Conservation (phyloP, 2,329 filamentous ascomycete genomes). For the Penicillium aurantiogriseum region DNA sequence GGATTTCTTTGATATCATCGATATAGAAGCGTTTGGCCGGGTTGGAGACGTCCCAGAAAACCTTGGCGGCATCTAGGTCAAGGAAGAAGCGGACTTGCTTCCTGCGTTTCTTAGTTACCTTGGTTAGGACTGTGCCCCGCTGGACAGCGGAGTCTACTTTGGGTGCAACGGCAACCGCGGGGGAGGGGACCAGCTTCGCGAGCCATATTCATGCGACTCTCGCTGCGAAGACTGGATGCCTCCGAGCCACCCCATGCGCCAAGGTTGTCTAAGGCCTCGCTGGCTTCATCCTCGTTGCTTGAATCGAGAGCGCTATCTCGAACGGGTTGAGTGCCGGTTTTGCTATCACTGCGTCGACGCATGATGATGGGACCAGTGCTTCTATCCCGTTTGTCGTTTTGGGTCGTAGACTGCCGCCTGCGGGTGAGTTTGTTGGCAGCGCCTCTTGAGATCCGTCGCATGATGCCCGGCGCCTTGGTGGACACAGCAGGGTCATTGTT, state of each 20-base stretch:
- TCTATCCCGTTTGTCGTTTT: slow-evolving; percentile 74
- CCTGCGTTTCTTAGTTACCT: slow-evolving; percentile 80
- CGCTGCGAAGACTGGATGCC: slow-evolving; percentile 39
- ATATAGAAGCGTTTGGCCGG: slow-evolving; percentile 86
- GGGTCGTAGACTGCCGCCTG: slow-evolving; percentile 74
- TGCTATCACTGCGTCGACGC: slow-evolving; percentile 85
- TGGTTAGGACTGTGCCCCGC: slow-evolving; percentile 73
- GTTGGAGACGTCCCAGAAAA: slow-evolving; percentile 79
- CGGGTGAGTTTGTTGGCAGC: slow-evolving; percentile 68
- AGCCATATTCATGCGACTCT: slow-evolving; percentile 34
- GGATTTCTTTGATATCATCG: slow-evolving; percentile 90
- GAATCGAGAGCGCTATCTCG: slow-evolving; percentile 45
- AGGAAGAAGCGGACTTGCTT: slow-evolving; percentile 73
- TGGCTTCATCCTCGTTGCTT: slow-evolving; percentile 39
- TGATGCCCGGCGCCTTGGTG: slow-evolving; percentile 63
- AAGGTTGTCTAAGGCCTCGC: slow-evolving; percentile 48
- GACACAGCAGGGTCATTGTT: slow-evolving; percentile 60
- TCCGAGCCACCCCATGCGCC: slow-evolving; percentile 45
- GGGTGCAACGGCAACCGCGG: slow-evolving; percentile 50
- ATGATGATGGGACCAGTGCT: slow-evolving; percentile 88
- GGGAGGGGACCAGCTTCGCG: slow-evolving; percentile 31
- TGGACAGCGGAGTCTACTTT: slow-evolving; percentile 75
- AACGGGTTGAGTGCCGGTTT: slow-evolving; percentile 63
- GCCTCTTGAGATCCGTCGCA: slow-evolving; percentile 80
- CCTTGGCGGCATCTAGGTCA: slow-evolving; percentile 78